These are phyloP conservation scores for Wickerhamiella shivajii DNA, from an alignment of 805 yeast species.

Conservation along the genomic window DNA sequence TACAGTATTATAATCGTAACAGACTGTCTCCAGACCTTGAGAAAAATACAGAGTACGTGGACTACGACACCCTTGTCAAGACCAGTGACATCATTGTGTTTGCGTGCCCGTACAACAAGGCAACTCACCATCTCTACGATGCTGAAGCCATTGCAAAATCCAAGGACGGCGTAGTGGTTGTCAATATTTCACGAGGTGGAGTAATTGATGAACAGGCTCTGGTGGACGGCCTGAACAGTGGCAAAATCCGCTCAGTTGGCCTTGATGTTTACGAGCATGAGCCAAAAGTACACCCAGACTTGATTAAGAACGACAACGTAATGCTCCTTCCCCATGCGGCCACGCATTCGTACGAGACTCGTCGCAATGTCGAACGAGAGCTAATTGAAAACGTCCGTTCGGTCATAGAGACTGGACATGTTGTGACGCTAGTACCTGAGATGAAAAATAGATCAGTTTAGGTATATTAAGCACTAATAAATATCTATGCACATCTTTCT, in stretches of 20 bases:
- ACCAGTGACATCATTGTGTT: constrained; percentile 58
- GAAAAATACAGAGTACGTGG: constrained; percentile 31
- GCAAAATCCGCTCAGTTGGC: constrained; percentile 43
- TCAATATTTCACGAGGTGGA: constrained; percentile 85
- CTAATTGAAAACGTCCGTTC: constrained; percentile 47
- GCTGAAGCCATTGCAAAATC: constrained; percentile 44
- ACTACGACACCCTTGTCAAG: constrained; percentile 44
- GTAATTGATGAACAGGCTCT: constrained; percentile 47
- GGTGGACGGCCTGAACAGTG: constrained; percentile 35
- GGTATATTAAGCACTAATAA: background rate
- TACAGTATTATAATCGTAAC: constrained; percentile 37
- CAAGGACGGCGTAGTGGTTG: constrained; percentile 65
- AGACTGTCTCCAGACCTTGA: constrained; percentile 34
- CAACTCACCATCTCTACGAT: constrained; percentile 58
- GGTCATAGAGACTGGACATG: constrained; percentile 46
- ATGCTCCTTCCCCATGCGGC: constrained; percentile 83
- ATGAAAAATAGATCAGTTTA: constrained; percentile 2
- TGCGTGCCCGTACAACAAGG: constrained; percentile 59
- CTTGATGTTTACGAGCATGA: constrained; percentile 54
- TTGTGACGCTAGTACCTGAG: constrained; percentile 62
- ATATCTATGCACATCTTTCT: background rate
- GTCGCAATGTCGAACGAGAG: constrained; percentile 58
- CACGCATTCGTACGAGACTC: constrained; percentile 61
- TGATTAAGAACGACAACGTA: constrained; percentile 35
- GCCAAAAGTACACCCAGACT: constrained; percentile 43